These are phyloP conservation scores for Aegilops tauschii DNA, from an alignment of 176 grass and related monocot species.

Conservation along the genomic window DNA sequence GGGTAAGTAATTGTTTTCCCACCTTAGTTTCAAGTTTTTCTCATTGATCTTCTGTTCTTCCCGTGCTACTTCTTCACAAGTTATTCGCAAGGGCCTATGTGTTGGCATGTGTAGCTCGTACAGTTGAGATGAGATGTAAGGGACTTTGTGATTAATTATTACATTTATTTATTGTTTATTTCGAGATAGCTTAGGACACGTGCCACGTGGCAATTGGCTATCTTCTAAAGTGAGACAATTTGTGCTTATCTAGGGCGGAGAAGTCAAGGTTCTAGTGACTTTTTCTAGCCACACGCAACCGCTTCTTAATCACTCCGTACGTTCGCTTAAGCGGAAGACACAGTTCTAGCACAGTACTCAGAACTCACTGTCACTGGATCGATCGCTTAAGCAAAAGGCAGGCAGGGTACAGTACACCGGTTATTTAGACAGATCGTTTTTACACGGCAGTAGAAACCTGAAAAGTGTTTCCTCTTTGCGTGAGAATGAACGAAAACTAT, in stretches of 20 bases:
- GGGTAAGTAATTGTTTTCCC: slow-evolving; percentile 34
- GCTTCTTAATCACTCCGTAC: neutral
- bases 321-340: neutral
- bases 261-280: neutral
- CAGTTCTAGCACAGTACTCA: too few relatives aligned
- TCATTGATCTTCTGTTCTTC: neutral
- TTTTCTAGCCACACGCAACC: neutral
- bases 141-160: too few relatives aligned
- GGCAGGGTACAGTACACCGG: neutral
- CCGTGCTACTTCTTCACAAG: too few relatives aligned
- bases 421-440: neutral
- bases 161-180: neutral
- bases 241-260: neutral
- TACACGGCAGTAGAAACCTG: neutral
- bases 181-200: too few relatives aligned
- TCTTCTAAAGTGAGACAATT: neutral
- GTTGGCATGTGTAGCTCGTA: neutral
- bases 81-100: neutral
- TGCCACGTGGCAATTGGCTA: neutral
- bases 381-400: too few relatives aligned
- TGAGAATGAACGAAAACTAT: neutral
- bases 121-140: neutral
- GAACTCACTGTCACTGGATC: too few relatives aligned
- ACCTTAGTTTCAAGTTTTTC: neutral
- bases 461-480: neutral